Evolutionary conservation across 2,329 filamentous ascomycete genomes (phyloP).

Genomic region (Thelonectria discophora): DNA sequence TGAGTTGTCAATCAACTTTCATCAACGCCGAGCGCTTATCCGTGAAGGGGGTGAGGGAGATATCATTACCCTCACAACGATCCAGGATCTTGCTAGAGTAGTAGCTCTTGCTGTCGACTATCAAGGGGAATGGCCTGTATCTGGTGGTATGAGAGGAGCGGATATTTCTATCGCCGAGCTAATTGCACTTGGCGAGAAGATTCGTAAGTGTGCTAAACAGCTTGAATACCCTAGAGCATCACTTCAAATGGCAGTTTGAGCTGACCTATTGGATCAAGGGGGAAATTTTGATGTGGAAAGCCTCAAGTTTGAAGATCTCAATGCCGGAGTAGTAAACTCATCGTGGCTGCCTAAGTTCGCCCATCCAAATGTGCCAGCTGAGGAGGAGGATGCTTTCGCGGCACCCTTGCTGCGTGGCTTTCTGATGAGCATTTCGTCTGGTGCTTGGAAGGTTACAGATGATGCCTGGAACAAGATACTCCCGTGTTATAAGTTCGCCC

Average conservation of each 20-base stretch:
- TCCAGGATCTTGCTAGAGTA: slow-evolving; percentile 53
- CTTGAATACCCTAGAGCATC: too few relatives aligned
- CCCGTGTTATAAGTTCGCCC: slow-evolving; percentile 54
- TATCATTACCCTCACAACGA: slow-evolving; percentile 55
- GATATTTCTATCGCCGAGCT: slow-evolving; percentile 48
- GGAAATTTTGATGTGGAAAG: slow-evolving; percentile 32
- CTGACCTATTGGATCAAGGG: slow-evolving; percentile 23
- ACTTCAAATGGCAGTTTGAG: neutral
- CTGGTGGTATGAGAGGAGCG: slow-evolving; percentile 53
- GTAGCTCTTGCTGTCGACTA: slow-evolving; percentile 55
- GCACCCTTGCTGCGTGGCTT: slow-evolving; percentile 8
- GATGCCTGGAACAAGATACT: slow-evolving; percentile 56
- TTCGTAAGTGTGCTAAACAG: slow-evolving; percentile 39
- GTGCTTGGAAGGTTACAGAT: slow-evolving; percentile 48
- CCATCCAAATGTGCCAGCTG: slow-evolving; percentile 32
- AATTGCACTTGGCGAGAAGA: slow-evolving; percentile 50
- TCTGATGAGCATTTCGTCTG: slow-evolving; percentile 22
- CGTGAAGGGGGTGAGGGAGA: slow-evolving; percentile 54
- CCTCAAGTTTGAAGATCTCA: slow-evolving; percentile 32
- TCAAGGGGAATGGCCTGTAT: slow-evolving; percentile 53
- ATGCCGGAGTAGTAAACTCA: slow-evolving; percentile 34
- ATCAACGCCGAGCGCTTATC: slow-evolving; percentile 52
- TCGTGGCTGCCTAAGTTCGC: slow-evolving; percentile 34
- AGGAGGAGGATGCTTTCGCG: slow-evolving; percentile 26
- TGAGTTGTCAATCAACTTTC: slow-evolving; percentile 51